Percentiles rank a stretch among this genome's conserved stretches.
Conservation (phyloP, 345 rosid genomes). For the Dovyalis caffra region DNA sequence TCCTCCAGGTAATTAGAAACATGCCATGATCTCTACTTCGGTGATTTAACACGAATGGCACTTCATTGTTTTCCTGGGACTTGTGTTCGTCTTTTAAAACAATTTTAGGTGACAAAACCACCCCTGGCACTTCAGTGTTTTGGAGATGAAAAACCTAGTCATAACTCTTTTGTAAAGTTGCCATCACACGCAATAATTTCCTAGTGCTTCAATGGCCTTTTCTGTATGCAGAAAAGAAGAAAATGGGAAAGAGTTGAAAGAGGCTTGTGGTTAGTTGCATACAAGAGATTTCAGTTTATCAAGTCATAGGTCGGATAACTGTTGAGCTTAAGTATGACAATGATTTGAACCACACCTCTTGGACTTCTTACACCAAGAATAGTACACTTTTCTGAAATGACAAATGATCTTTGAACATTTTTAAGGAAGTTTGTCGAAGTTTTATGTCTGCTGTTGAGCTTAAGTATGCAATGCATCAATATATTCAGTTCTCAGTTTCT, state of each 20-base stretch:
- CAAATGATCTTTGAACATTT: neutral
- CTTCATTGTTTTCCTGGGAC: neutral
- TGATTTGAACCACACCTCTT: neutral
- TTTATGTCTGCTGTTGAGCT: too few relatives aligned
- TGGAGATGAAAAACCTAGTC: neutral
- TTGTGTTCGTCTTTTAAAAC: neutral
- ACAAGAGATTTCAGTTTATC: too few relatives aligned
- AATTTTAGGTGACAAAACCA: neutral
- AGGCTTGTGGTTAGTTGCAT: too few relatives aligned
- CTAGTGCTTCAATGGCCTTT: too few relatives aligned
- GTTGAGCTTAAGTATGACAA: neutral
- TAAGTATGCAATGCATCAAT: neutral
- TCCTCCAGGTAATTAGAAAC: conserved; percentile 71
- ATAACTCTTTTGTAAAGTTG: neutral
- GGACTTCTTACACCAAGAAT: neutral
- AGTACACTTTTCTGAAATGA: neutral
- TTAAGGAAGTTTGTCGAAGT: too few relatives aligned
- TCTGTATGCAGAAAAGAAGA: too few relatives aligned
- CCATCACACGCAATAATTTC: neutral
- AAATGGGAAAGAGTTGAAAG: too few relatives aligned
- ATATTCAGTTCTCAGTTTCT: too few relatives aligned
- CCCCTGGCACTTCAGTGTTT: neutral
- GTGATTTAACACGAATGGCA: too few relatives aligned
- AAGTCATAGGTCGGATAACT: too few relatives aligned
- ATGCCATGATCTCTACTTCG: neutral